Conservation (phyloP, 2,329 filamentous ascomycete genomes). For the Colletotrichum sp. region DNA sequence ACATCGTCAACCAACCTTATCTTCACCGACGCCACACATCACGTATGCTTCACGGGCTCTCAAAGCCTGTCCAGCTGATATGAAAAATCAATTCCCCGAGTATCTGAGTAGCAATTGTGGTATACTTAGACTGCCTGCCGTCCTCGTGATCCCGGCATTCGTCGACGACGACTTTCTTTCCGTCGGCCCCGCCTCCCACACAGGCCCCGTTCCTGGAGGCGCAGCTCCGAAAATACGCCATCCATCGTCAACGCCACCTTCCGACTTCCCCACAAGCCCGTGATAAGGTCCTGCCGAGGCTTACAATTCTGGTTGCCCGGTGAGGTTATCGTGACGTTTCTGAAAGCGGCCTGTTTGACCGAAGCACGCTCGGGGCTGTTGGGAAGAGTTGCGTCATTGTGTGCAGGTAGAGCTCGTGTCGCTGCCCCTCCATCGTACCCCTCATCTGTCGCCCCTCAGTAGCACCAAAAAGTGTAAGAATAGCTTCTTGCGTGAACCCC, state of each 20-base stretch:
- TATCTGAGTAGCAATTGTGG: not conserved
- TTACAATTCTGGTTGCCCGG: not conserved
- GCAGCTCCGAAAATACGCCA: slow-evolving; percentile 7
- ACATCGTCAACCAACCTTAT: not conserved
- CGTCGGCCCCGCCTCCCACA: not conserved
- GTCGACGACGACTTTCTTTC: not conserved
- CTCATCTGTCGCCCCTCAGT: not conserved
- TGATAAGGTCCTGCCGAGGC: not conserved
- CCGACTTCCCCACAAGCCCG: not conserved
- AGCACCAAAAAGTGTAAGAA: not conserved
- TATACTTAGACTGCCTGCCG: slow-evolving; percentile 5
- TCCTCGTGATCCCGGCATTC: not conserved
- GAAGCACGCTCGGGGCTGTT: not conserved
- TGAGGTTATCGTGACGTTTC: not conserved
- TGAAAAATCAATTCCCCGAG: not conserved
- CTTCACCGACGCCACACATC: not conserved
- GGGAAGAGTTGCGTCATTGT: not conserved
- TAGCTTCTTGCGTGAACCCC: not conserved
- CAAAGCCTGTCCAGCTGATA: not conserved
- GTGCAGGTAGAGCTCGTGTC: not conserved
- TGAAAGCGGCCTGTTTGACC: not conserved
- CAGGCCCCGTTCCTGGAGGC: not conserved
- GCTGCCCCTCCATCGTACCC: not conserved
- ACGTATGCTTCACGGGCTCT: not conserved
- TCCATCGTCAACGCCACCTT: slow-evolving; percentile 8